phyloP scores from a whole-genome alignment of 108 stramenopile species.

The Nannochloropsis oceanica region DNA sequence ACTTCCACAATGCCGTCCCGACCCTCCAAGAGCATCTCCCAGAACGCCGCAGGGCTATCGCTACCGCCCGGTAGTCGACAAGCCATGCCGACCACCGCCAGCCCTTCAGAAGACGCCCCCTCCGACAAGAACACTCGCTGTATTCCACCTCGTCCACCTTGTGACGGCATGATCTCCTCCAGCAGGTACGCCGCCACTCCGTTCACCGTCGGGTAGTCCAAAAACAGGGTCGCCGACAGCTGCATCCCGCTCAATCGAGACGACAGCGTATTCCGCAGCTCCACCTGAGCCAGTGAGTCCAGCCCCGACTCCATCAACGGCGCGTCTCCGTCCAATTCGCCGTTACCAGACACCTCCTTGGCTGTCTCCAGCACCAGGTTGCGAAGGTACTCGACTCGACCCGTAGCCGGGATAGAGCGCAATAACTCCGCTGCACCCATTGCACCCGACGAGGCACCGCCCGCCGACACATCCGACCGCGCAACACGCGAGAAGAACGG shows the following conservation, averaged over 20 bases:
- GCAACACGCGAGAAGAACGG: background rate
- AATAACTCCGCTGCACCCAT: background rate
- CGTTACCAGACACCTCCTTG: background rate
- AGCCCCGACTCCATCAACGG: background rate
- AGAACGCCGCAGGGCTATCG: slow-evolving; percentile 37
- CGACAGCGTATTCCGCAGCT: background rate
- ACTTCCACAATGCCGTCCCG: slow-evolving; percentile 14
- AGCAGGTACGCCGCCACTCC: background rate
- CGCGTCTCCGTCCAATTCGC: background rate
- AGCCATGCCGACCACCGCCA: slow-evolving; percentile 33
- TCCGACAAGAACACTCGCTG: background rate
- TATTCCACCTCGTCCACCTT: background rate
- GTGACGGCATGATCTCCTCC: background rate
- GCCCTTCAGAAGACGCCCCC: background rate
- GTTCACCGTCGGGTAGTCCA: background rate
- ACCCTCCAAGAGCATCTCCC: slow-evolving; percentile 22
- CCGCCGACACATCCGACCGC: background rate
- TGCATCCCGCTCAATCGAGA: background rate
- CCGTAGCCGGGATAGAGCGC: background rate
- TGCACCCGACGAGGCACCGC: background rate
- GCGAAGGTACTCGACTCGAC: background rate
- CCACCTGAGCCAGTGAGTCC: background rate
- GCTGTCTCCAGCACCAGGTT: background rate
- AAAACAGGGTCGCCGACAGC: background rate
- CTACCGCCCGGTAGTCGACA: slow-evolving; percentile 38